Base-by-base conservation (phyloP, 176 grass and related monocot genomes). In the Oryza officinalis region DNA sequence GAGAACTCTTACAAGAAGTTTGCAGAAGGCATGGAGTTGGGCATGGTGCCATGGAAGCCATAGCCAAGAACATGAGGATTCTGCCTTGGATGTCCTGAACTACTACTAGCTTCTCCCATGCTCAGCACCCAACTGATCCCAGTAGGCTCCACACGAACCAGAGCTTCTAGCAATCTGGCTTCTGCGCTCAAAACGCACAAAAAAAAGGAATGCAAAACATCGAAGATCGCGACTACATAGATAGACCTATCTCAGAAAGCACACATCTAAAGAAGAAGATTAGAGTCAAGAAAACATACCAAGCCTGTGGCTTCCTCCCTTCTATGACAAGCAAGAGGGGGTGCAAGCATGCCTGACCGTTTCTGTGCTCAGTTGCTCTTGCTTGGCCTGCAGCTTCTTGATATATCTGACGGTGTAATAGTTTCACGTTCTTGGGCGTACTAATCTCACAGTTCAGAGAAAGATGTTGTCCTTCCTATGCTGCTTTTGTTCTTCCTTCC, bases 1-100 rank as follows among this genome's bases (percentile, higher is more conserved):
- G 71, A 61, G 5, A 1, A 9, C 4, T 77, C 81, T 88, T 80
- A 93, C 92, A 90, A 93, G 79, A 90, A 90, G 67, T 79, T 88
- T 12, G 88, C 77, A 27, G 84, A 32, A 72, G 79, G 82, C 67
- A 72, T 64, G 63, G 84, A 67, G 84, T 14, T 86, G 80, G 61
- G 22, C 71, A 84, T 67, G 84, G 80, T 46, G 44, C 67, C 83
- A 67, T 82, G 79, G 84, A 89, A 89, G 84, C 76, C 80, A 81
- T 84, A 72, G 38, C 65, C 84, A 80, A 90, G 63, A 75, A 75
- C 69, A 83, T 72, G 85, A 31, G 68, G 75, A 68, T 45, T 65
- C 71, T 81, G 87, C 71, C 84, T 61, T 25, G 57, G 11, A 25
- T 61, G n/a, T 61, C 57, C 88, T 13, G 87, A 78, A 43, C 79